Evolutionary conservation across 345 rosid genomes (phyloP), one percentile per base, ranked within the genome.

Genomic region (Cardamine chenopodiifolia): DNA sequence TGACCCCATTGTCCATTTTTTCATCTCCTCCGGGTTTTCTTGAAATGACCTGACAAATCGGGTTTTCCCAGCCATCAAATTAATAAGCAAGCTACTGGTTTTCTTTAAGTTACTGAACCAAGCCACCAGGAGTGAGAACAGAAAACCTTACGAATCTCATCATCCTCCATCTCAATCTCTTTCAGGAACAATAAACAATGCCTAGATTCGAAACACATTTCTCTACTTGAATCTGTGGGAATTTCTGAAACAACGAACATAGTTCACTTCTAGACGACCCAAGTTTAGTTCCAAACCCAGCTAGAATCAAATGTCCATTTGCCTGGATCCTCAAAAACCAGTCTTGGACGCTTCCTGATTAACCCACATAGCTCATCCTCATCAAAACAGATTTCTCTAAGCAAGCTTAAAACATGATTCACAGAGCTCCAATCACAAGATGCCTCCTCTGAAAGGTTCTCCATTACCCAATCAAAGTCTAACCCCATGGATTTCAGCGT

Each of bases 271-370:
- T 55, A 4, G 89, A 61, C 18, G 23, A 78, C 22, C 98, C 96
- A 34, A 85, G 85, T 62, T 90, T 93, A 63, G 84, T 56, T 13
- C 86, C 69, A 48, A 88, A 83, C 7, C 85, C 92, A 37, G 81
- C 70, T 18, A 90, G 73, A 35, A 83, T 49, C 61, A 84, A 84
- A 62, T 6, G 85, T 71, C 79, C 48, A 75, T 66, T 67, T 44
- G 32, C 92, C 96, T 2, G 97, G 86, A 25, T 71, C 69, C 75
- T 89, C 89, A 22, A 86, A 83, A 19, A 93, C 26, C 28, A 93
- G 74, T 69, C 82, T 83, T 0, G 97, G 97, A 65, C 77, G 83
- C 60, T 72, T 82, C 70, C 64, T 72, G 52, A 93, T 80, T 55
- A 93, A 67, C 65, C n/a, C 56, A 58, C 80, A 74, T n/a, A 91